These are phyloP conservation scores for Lasiosphaeris hirsuta DNA, from an alignment of 495 filamentous ascomycete species.

Conservation along the genomic window DNA sequence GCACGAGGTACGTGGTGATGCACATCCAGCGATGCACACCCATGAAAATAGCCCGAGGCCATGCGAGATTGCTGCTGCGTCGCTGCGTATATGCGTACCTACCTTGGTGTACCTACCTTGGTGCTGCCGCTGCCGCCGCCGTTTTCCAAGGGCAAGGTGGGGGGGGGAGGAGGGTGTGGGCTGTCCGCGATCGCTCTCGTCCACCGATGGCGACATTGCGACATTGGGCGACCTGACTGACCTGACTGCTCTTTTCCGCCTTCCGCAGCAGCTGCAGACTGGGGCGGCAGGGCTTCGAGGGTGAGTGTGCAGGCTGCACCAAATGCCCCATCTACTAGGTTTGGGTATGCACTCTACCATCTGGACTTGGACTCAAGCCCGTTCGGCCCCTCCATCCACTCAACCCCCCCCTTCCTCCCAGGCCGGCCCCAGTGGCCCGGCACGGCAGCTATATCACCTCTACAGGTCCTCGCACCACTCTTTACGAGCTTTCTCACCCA, in stretches of 20 bases:
- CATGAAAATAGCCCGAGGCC: too few relatives aligned
- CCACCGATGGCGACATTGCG: conserved; percentile 20
- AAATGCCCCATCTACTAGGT: neutral
- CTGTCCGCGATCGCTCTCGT: neutral
- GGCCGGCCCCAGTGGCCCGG: conserved; percentile 7
- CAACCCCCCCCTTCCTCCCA: neutral
- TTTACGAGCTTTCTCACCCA: conserved; percentile 47
- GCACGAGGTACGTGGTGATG: too few relatives aligned
- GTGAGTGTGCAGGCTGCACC: neutral
- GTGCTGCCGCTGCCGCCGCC: too few relatives aligned
- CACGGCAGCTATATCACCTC: conserved; percentile 40
- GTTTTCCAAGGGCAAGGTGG: too few relatives aligned
- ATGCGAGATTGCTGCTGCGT: too few relatives aligned
- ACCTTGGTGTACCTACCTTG: too few relatives aligned
- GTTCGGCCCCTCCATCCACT: conserved; percentile 4
- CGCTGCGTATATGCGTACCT: too few relatives aligned
- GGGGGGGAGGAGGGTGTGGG: neutral
- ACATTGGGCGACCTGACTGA: conserved; percentile 7
- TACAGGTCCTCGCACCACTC: conserved; percentile 32
- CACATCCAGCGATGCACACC: too few relatives aligned
- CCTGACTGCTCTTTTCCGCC: neutral
- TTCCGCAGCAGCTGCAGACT: conserved; percentile 1
- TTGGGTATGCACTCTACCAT: neutral
- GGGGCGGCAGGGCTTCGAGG: neutral
- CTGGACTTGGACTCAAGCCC: neutral